Evolutionary conservation across 331 rosid species (phyloP).

Genomic region (Malus hybrid): DNA sequence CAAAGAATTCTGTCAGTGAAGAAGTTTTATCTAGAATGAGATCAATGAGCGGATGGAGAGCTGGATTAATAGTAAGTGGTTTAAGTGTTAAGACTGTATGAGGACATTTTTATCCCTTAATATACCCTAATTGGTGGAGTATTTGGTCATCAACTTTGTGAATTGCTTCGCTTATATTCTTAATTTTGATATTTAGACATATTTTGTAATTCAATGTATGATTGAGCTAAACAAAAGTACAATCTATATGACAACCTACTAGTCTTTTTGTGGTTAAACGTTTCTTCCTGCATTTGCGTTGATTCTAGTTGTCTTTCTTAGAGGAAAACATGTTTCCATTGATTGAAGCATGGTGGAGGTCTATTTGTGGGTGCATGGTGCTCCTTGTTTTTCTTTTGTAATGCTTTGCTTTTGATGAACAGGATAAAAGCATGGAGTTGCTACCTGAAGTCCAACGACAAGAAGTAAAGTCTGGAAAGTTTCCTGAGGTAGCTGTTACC

Average conservation of each 20-base stretch:
- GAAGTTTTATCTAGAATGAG: conserved; percentile 54
- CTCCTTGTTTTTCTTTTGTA: background rate
- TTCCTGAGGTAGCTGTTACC: conserved; percentile 29
- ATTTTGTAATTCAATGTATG: background rate
- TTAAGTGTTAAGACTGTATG: background rate
- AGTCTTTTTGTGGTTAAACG: background rate
- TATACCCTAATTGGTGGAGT: background rate
- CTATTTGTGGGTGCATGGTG: background rate
- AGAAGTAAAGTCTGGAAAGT: conserved; percentile 55
- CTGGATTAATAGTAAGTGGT: conserved; percentile 83
- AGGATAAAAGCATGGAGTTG: conserved; percentile 84
- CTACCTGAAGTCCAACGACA: conserved; percentile 74
- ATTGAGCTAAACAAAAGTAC: background rate
- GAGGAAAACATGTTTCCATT: background rate
- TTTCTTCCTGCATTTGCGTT: background rate
- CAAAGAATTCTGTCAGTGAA: conserved; percentile 45
- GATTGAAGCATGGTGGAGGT: background rate
- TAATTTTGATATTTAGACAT: background rate
- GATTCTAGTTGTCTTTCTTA: background rate
- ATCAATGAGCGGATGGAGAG: conserved; percentile 53
- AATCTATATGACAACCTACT: background rate
- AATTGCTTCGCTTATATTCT: background rate
- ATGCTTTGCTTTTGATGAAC: conserved; percentile 30
- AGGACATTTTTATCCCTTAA: background rate
- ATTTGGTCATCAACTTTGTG: background rate